These are phyloP conservation scores for Exophiala sideris DNA, from an alignment of 2,329 filamentous ascomycete genomes.

Conservation along the genomic window DNA sequence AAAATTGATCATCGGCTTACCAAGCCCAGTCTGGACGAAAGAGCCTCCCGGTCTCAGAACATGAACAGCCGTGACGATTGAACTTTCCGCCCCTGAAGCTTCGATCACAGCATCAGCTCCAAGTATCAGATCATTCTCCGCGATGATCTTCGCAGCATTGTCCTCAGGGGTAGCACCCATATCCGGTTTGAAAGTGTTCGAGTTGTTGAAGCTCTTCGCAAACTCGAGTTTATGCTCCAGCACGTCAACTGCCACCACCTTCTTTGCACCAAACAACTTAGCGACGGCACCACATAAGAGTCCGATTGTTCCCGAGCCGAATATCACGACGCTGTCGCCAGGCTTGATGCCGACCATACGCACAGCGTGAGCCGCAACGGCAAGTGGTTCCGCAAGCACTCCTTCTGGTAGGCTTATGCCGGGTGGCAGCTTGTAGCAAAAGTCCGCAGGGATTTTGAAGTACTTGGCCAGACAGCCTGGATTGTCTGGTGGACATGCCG, in stretches of 20 bases:
- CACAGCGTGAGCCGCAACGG: conserved; percentile 46
- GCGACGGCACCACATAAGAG: conserved; percentile 60
- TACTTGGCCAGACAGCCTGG: conserved; percentile 40
- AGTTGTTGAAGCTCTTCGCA: conserved; percentile 31
- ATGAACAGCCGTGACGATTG: conserved; percentile 46
- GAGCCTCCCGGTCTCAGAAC: conserved; percentile 32
- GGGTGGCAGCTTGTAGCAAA: conserved; percentile 39
- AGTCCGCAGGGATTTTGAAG: conserved; percentile 38
- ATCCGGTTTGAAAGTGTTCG: conserved; percentile 20
- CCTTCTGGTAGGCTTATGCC: conserved; percentile 41
- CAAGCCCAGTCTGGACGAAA: conserved; percentile 38
- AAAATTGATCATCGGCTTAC: conserved; percentile 37
- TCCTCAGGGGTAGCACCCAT: conserved; percentile 22
- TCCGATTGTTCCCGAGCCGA: conserved; percentile 50
- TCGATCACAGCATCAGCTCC: conserved; percentile 42
- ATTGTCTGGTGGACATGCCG: conserved; percentile 37
- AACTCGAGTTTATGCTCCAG: conserved; percentile 59
- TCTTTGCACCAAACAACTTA: conserved; percentile 56
- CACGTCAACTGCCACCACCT: conserved; percentile 60
- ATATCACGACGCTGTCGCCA: conserved; percentile 40
- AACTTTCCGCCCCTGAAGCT: conserved; percentile 43
- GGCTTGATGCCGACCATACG: conserved; percentile 39
- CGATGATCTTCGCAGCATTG: conserved; percentile 33
- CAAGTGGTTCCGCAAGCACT: conserved; percentile 48
- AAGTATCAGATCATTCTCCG: conserved; percentile 37